Conservation (phyloP, 345 rosid genomes). For the Eucalyptus curtisii region DNA sequence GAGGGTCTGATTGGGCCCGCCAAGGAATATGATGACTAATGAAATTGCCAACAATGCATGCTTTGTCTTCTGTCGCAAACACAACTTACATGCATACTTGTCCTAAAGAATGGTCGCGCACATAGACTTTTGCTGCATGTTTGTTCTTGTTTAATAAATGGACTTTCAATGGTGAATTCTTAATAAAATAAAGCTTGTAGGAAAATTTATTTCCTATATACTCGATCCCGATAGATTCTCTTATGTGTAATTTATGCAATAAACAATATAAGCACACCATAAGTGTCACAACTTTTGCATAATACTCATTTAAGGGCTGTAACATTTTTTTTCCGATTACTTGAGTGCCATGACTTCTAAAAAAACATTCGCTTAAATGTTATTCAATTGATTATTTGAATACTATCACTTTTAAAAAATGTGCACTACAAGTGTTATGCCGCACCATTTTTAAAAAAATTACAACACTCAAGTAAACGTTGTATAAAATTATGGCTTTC, state of each 20-base stretch:
- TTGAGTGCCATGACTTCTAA: neutral
- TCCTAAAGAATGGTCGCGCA: neutral
- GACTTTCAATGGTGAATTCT: neutral
- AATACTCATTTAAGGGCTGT: fast-evolving
- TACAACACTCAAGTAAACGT: neutral
- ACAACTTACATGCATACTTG: neutral
- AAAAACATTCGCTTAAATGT: neutral
- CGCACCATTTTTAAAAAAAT: neutral
- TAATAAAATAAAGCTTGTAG: neutral
- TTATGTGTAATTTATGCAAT: neutral
- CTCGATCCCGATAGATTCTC: neutral
- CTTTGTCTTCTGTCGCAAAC: neutral
- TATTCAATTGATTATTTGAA: neutral
- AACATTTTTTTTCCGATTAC: neutral
- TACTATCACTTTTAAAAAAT: neutral
- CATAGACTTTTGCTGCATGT: neutral
- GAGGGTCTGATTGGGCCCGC: neutral
- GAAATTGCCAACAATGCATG: neutral
- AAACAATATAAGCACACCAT: neutral
- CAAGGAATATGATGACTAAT: neutral
- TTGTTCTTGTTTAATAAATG: neutral
- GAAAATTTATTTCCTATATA: neutral
- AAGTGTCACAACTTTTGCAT: neutral
- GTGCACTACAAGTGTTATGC: neutral
- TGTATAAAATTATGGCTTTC: neutral